A percentile compares a stretch with the other conserved stretches of the same genome.
Evolutionary conservation across 768 basidiomycete species (phyloP).

Genomic region (Clitopilus passeckerianus): DNA sequence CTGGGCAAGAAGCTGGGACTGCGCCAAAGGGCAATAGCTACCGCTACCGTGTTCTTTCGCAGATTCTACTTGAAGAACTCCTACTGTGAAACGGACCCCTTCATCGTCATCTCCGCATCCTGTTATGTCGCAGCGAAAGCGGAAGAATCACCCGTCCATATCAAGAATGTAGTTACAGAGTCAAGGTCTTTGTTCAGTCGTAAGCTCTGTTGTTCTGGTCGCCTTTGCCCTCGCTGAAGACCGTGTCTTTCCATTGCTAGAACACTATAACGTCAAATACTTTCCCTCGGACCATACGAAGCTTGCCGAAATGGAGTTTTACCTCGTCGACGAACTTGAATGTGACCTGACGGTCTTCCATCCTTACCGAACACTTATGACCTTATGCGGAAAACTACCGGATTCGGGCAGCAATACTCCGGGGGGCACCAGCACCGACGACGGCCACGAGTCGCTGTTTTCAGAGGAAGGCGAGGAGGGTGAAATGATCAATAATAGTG

Average conservation of each 20-base stretch:
- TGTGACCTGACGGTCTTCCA: conserved; percentile 93
- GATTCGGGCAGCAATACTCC: conserved; percentile 25
- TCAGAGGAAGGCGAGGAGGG: conserved; percentile 53
- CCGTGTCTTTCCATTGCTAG: conserved; percentile 28
- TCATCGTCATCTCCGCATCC: conserved; percentile 88
- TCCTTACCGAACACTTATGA: conserved; percentile 85
- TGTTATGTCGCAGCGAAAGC: conserved; percentile 96
- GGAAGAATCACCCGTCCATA: conserved; percentile 92
- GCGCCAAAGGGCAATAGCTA: conserved; percentile 89
- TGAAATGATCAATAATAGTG: conserved; percentile 22
- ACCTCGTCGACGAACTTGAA: conserved; percentile 93
- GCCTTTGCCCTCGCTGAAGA: not conserved
- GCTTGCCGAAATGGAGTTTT: conserved; percentile 99
- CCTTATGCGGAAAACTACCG: conserved; percentile 56
- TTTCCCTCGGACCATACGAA: conserved; percentile 88
- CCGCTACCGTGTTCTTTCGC: conserved; percentile 91
- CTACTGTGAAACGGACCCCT: conserved; percentile 95
- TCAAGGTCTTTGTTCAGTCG: conserved; percentile 73
- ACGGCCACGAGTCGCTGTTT: conserved; percentile 21
- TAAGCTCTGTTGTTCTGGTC: conserved; percentile 26
- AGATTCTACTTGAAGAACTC: conserved; percentile 96
- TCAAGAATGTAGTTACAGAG: conserved; percentile 87
- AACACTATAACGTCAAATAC: conserved; percentile 68
- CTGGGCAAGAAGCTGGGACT: conserved; percentile 79
- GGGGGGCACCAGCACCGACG: not conserved